Evolutionary conservation across 331 rosid species (phyloP).

Genomic region (Telfairia occidentalis): DNA sequence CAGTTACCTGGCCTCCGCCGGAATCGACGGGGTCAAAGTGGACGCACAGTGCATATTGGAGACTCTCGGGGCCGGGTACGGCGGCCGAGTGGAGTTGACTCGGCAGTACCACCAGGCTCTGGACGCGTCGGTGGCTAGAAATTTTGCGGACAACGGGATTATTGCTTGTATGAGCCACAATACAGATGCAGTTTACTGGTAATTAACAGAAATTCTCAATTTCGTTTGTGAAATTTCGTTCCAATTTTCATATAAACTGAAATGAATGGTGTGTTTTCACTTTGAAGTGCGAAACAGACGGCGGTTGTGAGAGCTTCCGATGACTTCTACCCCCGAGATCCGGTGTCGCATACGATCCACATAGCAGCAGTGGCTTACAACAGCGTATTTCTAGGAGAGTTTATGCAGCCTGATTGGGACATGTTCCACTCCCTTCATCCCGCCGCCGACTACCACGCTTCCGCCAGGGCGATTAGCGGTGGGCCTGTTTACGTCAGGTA

Average conservation of each 20-base stretch:
- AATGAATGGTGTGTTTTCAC: not conserved
- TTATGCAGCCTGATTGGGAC: constrained; percentile 94
- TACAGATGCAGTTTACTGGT: constrained; percentile 76
- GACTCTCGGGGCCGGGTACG: constrained; percentile 65
- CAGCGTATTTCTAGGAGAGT: constrained; percentile 76
- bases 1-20: constrained; percentile 57
- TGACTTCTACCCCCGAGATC: constrained; percentile 81
- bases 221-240: not conserved
- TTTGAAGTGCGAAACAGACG: constrained; percentile 55
- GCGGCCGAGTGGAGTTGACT: constrained; percentile 80
- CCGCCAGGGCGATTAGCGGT: constrained; percentile 85
- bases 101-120: constrained; percentile 68
- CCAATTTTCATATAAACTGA: not conserved
- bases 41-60: constrained; percentile 86
- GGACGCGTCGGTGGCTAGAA: constrained; percentile 66
- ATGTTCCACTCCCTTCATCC: constrained; percentile 87
- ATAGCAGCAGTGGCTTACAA: constrained; percentile 78
- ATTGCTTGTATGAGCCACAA: constrained; percentile 96
- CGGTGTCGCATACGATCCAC: constrained; percentile 73
- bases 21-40: constrained; percentile 89
- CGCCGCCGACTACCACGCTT: constrained; percentile 81
- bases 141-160: constrained; percentile 66
- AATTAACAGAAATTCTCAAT: not conserved
- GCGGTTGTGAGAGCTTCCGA: constrained; percentile 80
- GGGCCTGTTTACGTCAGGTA: constrained; percentile 80